phyloP scores from a whole-genome alignment of 805 yeast genomes.

The Nakazawaea holstii region DNA sequence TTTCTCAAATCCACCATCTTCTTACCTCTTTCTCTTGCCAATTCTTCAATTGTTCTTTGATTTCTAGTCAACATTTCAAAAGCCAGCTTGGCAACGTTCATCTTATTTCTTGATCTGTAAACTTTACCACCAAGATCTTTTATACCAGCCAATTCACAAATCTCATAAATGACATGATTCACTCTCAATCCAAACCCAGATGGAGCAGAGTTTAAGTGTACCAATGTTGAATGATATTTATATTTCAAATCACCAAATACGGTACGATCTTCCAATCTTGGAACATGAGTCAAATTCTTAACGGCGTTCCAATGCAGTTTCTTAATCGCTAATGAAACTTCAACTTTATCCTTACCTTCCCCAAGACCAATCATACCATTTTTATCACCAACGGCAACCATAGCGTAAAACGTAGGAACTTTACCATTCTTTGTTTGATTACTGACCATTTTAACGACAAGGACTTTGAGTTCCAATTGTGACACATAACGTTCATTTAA shows the following conservation, averaged over 20 bases:
- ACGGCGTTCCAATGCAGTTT: slow-evolving; percentile 95
- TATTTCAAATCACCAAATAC: slow-evolving; percentile 77
- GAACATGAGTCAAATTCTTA: slow-evolving; percentile 73
- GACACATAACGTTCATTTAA: slow-evolving; percentile 56
- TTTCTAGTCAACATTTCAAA: slow-evolving; percentile 71
- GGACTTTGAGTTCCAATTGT: slow-evolving; percentile 56
- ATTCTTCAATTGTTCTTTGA: slow-evolving; percentile 79
- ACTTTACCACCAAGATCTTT: slow-evolving; percentile 90
- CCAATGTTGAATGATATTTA: slow-evolving; percentile 82
- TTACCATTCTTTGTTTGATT: slow-evolving; percentile 93
- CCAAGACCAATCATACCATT: slow-evolving; percentile 95
- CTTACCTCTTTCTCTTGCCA: slow-evolving; percentile 91
- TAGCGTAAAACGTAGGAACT: slow-evolving; percentile 71
- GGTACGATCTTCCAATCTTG: slow-evolving; percentile 88
- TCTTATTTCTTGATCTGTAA: slow-evolving; percentile 86
- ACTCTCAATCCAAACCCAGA: slow-evolving; percentile 93
- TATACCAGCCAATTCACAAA: slow-evolving; percentile 91
- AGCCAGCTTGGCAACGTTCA: slow-evolving; percentile 90
- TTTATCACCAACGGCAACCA: slow-evolving; percentile 88
- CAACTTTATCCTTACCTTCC: slow-evolving; percentile 84
- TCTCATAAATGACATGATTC: slow-evolving; percentile 82
- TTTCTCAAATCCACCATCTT: slow-evolving; percentile 89
- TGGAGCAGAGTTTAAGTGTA: slow-evolving; percentile 80
- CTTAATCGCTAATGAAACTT: slow-evolving; percentile 64
- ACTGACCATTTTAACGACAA: slow-evolving; percentile 74